phyloP scores from a whole-genome alignment of 345 rosid species.

The Arabis hirsuta region DNA sequence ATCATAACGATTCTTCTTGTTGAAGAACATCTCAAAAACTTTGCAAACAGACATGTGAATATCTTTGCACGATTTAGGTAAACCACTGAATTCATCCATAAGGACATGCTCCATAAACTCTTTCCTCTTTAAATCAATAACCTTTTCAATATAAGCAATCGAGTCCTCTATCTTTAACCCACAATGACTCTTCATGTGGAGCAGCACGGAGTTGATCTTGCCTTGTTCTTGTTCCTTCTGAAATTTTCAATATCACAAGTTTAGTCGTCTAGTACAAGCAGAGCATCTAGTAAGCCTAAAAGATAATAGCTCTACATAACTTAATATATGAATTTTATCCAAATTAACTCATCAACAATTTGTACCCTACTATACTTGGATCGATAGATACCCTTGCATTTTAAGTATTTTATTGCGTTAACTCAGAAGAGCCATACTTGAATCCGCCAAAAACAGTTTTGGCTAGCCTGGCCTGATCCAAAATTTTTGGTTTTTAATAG shows the following conservation, averaged over 20 bases:
- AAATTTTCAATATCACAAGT: neutral
- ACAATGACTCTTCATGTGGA: constrained; percentile 45
- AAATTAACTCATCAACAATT: neutral
- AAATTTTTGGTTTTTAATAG: too few relatives aligned
- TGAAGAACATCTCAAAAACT: constrained; percentile 54
- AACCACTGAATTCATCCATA: constrained; percentile 35
- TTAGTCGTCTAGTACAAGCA: constrained; percentile 6
- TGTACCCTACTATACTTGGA: neutral
- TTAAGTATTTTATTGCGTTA: too few relatives aligned
- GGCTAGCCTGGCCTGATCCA: too few relatives aligned
- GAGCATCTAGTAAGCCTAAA: neutral
- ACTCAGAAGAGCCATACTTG: too few relatives aligned
- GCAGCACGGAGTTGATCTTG: constrained; percentile 49
- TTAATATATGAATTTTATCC: neutral
- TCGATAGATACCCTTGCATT: neutral
- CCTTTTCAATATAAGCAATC: constrained; percentile 39
- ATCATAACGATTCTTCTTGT: constrained; percentile 53
- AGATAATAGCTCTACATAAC: neutral
- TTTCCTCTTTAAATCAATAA: constrained; percentile 44
- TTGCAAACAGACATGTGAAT: constrained; percentile 52
- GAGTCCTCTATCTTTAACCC: constrained; percentile 47
- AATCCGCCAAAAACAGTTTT: too few relatives aligned
- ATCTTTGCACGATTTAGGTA: constrained; percentile 47
- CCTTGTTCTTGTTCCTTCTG: constrained; percentile 59
- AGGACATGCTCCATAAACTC: constrained; percentile 51